phyloP scores from a whole-genome alignment of 306 rosid genomes.

The Psophocarpus tetragonolobus region DNA sequence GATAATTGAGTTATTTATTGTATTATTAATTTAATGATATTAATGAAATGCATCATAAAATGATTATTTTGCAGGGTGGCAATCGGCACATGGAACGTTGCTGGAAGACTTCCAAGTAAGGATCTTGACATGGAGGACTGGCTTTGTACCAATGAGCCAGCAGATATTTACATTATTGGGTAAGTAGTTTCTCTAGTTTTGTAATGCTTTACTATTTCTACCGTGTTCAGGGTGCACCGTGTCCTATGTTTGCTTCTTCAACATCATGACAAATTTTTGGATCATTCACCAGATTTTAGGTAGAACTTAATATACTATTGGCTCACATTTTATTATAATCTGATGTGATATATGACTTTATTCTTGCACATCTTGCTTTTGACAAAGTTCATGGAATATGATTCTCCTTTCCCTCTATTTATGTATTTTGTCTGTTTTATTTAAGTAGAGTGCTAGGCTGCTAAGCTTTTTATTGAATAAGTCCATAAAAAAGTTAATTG shows the following conservation, averaged over 20 bases:
- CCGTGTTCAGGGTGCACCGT: background rate
- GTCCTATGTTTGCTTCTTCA: background rate
- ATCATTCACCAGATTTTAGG: background rate
- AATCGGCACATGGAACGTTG: slow-evolving; percentile 92
- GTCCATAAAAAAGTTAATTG: background rate
- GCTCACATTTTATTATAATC: background rate
- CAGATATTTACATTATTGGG: slow-evolving; percentile 92
- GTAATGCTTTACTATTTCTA: background rate
- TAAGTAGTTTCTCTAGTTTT: slow-evolving; percentile 39
- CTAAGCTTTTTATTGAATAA: background rate
- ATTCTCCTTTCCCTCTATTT: background rate
- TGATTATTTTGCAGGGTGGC: slow-evolving; percentile 62
- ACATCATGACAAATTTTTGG: background rate
- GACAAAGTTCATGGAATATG: background rate
- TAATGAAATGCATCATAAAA: slow-evolving; percentile 30
- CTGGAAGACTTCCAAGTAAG: slow-evolving; percentile 70
- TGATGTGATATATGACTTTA: background rate
- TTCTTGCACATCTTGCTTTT: background rate
- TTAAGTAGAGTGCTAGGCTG: background rate
- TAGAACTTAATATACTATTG: background rate
- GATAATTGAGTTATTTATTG: slow-evolving; percentile 15
- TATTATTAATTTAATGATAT: slow-evolving; percentile 18
- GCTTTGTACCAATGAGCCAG: slow-evolving; percentile 70
- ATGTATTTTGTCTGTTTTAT: background rate
- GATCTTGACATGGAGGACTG: slow-evolving; percentile 81